Base-by-base conservation (phyloP, 1,139 yeast species). In the Suhomyces yuchorum region DNA sequence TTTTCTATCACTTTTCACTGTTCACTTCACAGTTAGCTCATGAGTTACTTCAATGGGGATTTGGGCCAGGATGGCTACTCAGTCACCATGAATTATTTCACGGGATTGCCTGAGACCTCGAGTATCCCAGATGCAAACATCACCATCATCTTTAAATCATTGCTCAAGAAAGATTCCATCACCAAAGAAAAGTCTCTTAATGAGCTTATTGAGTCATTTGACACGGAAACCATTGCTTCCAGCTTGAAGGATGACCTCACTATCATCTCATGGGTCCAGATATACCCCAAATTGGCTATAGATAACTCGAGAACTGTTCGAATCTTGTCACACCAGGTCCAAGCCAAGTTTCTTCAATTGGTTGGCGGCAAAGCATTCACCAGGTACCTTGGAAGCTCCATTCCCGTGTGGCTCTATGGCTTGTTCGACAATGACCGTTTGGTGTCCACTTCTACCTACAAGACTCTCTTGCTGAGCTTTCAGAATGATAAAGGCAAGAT, bases 141-240 rank as follows among this genome's bases (percentile, higher is more conserved):
- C 47, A 78, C 78, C 35, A 74, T 92, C 17, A 71, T 84, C 11
- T 87, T 91, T 71, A 91, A 88, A 62, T 81, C 87, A 14, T 66
- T 92, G 40, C 62, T 85, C 61, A 92, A 91, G 64, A 82, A 87
- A 60, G 96, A 91, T 59, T 78, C 87, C 12, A 84, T 82, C 19
- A 93, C 99, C 0, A 87, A 85, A 60, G 96, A 90, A 58, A 87
- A 85, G 60, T 91, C 96, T 0, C 68, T 90, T 32, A 65, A 58
- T 9, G 96, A 88, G 35, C 67, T 92, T 30, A 51, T 53, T 19
- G 52, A 46, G 7, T 30, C 47, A 2, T 44, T 55, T 17, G 40
- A 40, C 14, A 3, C 33, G n/a, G 39, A 35, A 9, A 8, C 33
- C 9, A 14, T 6, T 14, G 37, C 22, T 19, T 6, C 36, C 19